Evolutionary conservation across 768 basidiomycete species (phyloP), one percentile per base, ranked within the genome.

Genomic region (Gelatoporia subvermispora): DNA sequence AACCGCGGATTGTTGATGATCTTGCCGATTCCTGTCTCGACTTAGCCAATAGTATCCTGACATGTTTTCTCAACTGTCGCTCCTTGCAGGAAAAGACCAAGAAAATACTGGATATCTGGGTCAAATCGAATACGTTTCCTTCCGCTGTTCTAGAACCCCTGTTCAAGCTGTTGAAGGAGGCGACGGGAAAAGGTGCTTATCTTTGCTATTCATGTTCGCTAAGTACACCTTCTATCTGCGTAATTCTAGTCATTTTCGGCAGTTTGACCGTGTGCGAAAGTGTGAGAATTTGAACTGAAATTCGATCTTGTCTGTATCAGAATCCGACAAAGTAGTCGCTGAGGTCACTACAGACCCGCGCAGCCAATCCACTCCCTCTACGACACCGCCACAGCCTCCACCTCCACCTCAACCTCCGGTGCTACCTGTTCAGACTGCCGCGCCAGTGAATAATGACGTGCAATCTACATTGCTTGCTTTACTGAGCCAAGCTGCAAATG

Each of bases 81-180:
- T 60, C 61, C 63, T 50, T 51, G 68, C 75, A 97, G 94, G 95
- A 96, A 75, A 99, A 99, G 73, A 79, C 89, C 40, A 86, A 87
- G 76, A 98, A 98, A 70, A 84, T 99, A 62, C 81, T 95, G 68
- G 96, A 97, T 71, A 97, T 99, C 61, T 99, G 95, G 95, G 78
- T 77, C 60, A 95, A 94, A 68, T 81, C 83, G 50, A 81, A 76
- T 68, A 95, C 95, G 42, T 99, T 99, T 72, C 85, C 93, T 49
- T 64, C 82, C 60, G 64, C 76, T 58, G 81, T 88, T 64, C 71
- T 94, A 61, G 72, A 82, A 53, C 84, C 82, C 57, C 74, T 96
- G 65, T 72, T 75, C 68, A 78, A 82, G 66, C 71, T 85, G 66
- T 66, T 89, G 68, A 79, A 77, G 69, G 79, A 74, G 63, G 72